Conservation (phyloP, 495 filamentous ascomycete species). For the Podospora pseudocomata region DNA sequence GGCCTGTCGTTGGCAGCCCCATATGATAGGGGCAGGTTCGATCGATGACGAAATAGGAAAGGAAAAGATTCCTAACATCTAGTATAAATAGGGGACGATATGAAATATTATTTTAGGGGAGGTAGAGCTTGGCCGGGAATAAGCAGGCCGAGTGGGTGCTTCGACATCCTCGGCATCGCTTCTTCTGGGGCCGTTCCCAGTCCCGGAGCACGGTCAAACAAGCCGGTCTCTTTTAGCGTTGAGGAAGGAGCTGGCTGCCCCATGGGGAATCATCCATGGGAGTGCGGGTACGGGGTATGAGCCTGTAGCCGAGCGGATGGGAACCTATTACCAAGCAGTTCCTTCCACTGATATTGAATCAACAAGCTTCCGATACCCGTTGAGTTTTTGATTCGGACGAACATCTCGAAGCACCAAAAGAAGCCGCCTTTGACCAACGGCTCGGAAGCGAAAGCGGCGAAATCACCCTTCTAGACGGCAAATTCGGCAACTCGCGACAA, state of each 20-base stretch:
- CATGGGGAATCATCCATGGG: conserved; percentile 1
- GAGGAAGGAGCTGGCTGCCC: neutral
- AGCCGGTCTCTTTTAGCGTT: neutral
- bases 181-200: neutral
- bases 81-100: neutral
- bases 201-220: too few species aligned
- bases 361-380: neutral
- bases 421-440: neutral
- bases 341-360: neutral
- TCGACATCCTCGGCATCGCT: conserved; percentile 1
- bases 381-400: neutral
- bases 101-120: neutral
- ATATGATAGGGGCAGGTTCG: neutral
- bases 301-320: neutral
- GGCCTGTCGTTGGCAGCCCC: neutral
- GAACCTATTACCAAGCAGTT: neutral
- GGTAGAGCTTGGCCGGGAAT: neutral
- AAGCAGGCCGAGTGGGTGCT: conserved; percentile 3
- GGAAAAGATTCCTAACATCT: neutral
- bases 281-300: neutral
- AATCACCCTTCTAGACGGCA: neutral
- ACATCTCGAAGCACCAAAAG: neutral
- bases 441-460: conserved; percentile 1
- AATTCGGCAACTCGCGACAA: neutral
- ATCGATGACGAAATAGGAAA: neutral